Evolutionary conservation across 2,329 filamentous ascomycete species (phyloP), one percentile per base, ranked within the genome.

Genomic region (Ustilaginoidea virens): DNA sequence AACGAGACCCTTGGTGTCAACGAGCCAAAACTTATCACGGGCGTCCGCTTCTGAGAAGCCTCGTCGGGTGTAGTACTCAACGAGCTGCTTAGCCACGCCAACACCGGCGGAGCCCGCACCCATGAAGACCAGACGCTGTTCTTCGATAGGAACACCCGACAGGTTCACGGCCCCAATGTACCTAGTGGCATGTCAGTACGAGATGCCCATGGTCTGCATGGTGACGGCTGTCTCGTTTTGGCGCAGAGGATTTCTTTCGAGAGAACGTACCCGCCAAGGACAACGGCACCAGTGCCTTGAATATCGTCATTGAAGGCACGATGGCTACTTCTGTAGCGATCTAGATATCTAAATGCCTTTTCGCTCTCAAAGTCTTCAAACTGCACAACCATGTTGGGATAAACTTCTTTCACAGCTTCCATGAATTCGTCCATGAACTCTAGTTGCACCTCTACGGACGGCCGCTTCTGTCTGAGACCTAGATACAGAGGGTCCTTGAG

Each of bases 281-380:
- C 85, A 46, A 98, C 90, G 38, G 87, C 85, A 43, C 90, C 90
- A 43, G 90, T 96, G 40, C 87, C 87, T 63, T 96, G 87, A 49
- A 98, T 90, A 51, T 98, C 87, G 49, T 96, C 90, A 55, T 96
- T 96, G 72, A 98, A 98, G 67, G 82, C 92, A 55, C 81, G 86
- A 65, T 93, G 87, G 39, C 66, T 70, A 51, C 86, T 66, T 43
- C 82, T 79, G 60, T 96, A 96, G 35, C 83, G 74, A 51, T 90
- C 80, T 23, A 96, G 70, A 46, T 92, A 87, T 37, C 80, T 79
- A 69, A 96, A 98, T 26, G 90, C 87, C 57, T 75, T 75, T 42
- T 72, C 67, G 47, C 87, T 92, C 64, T 96, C 92, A 56, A 93
- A 96, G 50, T 96, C 90, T 54, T 96, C 87, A 45, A 93, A 96